Evolutionary conservation across 176 grass and related monocot species (phyloP).

Genomic region (Dendrocalamus sinicus): DNA sequence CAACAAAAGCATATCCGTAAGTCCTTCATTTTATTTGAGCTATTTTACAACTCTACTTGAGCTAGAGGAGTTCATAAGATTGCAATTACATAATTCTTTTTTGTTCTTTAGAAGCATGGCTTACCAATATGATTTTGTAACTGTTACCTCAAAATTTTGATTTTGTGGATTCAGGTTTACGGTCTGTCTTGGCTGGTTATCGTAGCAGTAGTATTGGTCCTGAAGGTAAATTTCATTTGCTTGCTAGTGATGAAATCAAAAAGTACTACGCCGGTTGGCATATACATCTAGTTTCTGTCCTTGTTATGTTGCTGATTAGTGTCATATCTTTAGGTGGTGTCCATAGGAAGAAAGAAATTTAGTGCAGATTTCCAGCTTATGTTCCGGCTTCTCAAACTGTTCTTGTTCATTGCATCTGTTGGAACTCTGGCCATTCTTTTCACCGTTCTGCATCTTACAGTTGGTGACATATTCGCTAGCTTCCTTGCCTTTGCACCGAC

Average conservation of each 20-base stretch:
- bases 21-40: constrained; percentile 42
- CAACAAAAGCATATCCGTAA: constrained; percentile 84
- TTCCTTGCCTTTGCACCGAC: constrained; percentile 88
- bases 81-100: background rate
- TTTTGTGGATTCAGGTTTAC: constrained; percentile 70
- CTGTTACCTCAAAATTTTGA: constrained; percentile 36
- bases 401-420: constrained; percentile 78
- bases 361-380: constrained; percentile 93
- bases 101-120: constrained; percentile 35
- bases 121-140: constrained; percentile 16
- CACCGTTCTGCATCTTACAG: constrained; percentile 73
- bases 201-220: constrained; percentile 73
- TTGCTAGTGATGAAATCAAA: constrained; percentile 17
- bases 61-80: constrained; percentile 10
- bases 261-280: background rate
- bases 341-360: constrained; percentile 90
- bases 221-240: constrained; percentile 62
- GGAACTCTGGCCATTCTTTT: constrained; percentile 82
- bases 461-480: constrained; percentile 79
- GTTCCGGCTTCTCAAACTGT: constrained; percentile 88
- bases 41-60: constrained; percentile 36
- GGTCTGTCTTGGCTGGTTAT: constrained; percentile 94
- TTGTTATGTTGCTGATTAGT: constrained; percentile 39
- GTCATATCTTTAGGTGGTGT: constrained; percentile 65
- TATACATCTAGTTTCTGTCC: background rate